Conservation (phyloP, 495 filamentous ascomycete genomes). For the Rhizodiscina lignyota region DNA sequence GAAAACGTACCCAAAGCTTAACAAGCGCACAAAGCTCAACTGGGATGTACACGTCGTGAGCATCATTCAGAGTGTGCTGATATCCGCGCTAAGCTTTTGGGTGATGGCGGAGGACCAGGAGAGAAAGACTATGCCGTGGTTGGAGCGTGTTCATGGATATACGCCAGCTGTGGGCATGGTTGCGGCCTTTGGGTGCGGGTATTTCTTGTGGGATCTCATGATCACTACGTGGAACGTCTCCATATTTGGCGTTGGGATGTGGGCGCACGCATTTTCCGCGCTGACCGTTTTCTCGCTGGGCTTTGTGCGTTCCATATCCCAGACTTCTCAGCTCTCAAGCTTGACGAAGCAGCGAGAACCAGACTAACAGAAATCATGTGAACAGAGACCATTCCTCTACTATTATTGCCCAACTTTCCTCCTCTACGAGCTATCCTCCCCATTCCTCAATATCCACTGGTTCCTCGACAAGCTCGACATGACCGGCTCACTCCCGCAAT, state of each 20-base stretch:
- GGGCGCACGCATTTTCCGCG: conserved; percentile 78
- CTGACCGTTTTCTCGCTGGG: conserved; percentile 77
- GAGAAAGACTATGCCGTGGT: conserved; percentile 45
- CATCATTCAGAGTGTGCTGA: conserved; percentile 67
- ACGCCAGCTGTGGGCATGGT: conserved; percentile 68
- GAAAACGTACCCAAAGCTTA: conserved; percentile 49
- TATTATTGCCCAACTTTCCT: conserved; percentile 85
- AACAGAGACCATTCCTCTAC: conserved; percentile 86
- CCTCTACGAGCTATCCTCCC: conserved; percentile 75
- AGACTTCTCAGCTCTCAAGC: not conserved
- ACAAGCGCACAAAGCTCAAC: conserved; percentile 56
- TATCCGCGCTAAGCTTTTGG: conserved; percentile 65
- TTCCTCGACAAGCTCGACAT: conserved; percentile 95
- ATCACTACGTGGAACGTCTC: conserved; percentile 53
- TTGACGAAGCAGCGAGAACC: not conserved
- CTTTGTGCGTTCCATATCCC: conserved; percentile 49
- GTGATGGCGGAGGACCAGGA: conserved; percentile 68
- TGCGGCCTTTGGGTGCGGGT: conserved; percentile 74
- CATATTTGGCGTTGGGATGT: conserved; percentile 75
- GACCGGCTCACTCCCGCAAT: conserved; percentile 67
- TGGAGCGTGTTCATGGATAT: conserved; percentile 81
- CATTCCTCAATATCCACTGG: conserved; percentile 62
- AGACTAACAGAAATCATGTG: too few species aligned
- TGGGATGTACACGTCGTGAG: conserved; percentile 97
- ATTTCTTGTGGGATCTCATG: conserved; percentile 86